These are phyloP conservation scores for Phytophthora pluvialis DNA, from an alignment of 352 stramenopile genomes.

Conservation along the genomic window DNA sequence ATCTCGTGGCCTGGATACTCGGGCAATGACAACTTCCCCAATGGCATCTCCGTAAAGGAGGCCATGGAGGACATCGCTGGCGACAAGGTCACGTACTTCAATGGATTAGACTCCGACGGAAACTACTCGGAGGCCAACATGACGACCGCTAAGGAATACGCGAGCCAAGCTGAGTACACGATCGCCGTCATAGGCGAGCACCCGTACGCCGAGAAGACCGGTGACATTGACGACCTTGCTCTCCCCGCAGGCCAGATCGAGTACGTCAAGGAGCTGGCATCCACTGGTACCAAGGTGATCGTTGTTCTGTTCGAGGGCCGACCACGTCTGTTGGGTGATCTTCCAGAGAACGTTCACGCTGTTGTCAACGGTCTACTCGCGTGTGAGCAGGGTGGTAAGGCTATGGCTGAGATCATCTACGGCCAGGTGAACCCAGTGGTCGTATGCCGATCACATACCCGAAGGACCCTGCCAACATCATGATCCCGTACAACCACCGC, in stretches of 20 bases:
- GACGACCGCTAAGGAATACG: constrained; percentile 55
- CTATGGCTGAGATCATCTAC: constrained; percentile 83
- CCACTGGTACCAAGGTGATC: constrained; percentile 73
- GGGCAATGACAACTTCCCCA: constrained; percentile 52
- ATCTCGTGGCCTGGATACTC: constrained; percentile 76
- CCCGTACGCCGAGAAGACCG: constrained; percentile 81
- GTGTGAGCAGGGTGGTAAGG: constrained; percentile 72
- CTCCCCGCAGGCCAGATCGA: constrained; percentile 69
- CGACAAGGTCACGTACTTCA: constrained; percentile 53
- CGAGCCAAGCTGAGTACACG: constrained; percentile 52
- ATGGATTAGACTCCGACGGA: constrained; percentile 50
- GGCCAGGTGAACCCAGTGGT: constrained; percentile 77
- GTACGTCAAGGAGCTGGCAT: constrained; percentile 70
- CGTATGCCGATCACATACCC: constrained; percentile 84
- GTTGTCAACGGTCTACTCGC: constrained; percentile 76
- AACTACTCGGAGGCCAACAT: constrained; percentile 48
- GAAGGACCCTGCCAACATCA: constrained; percentile 52
- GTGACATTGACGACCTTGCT: constrained; percentile 73
- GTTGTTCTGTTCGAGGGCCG: constrained; percentile 76
- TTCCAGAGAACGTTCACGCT: constrained; percentile 58
- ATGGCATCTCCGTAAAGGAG: constrained; percentile 60
- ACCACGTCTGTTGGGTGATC: constrained; percentile 64
- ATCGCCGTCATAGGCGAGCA: constrained; percentile 77
- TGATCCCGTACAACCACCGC: constrained; percentile 74
- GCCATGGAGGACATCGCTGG: constrained; percentile 41